phyloP scores from a whole-genome alignment of 73 alveolate species.

The Tetrahymena thermophila region DNA sequence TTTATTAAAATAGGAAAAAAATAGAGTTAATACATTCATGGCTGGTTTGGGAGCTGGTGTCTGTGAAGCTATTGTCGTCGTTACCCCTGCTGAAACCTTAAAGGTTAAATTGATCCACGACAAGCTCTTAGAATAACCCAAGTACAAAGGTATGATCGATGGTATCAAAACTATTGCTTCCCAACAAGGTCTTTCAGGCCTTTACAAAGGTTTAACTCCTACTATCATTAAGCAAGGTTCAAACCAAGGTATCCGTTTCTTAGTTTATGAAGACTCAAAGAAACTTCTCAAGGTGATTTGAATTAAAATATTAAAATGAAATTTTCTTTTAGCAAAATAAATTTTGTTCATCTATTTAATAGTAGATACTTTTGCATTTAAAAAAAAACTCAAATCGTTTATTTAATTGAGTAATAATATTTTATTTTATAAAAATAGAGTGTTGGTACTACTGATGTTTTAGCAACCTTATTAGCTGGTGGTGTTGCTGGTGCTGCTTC shows the following conservation, averaged over 20 bases:
- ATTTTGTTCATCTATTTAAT: too few species aligned
- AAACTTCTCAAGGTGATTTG: conserved; percentile 27
- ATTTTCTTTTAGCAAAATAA: neutral
- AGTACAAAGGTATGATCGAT: conserved; percentile 73
- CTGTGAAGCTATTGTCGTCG: conserved; percentile 80
- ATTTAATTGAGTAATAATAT: neutral
- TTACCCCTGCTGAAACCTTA: conserved; percentile 89
- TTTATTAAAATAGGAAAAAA: conserved; percentile 2
- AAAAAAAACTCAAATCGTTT: too few species aligned
- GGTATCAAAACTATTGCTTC: conserved; percentile 70
- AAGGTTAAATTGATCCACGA: conserved; percentile 85
- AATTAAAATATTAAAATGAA: neutral
- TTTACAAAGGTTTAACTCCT: conserved; percentile 75
- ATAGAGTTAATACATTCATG: conserved; percentile 54
- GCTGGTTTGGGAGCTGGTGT: conserved; percentile 90
- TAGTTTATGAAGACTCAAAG: conserved; percentile 73
- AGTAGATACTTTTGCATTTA: neutral
- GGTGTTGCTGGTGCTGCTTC: conserved; percentile 87
- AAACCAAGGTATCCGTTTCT: conserved; percentile 83
- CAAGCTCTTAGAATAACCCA: conserved; percentile 64
- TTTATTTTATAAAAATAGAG: neutral
- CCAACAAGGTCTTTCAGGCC: conserved; percentile 66
- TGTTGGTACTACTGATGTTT: neutral
- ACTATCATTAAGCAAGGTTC: conserved; percentile 79
- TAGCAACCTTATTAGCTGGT: conserved; percentile 68